These are phyloP conservation scores for Phylloporus sp. DNA, from an alignment of 768 basidiomycete species.

Conservation along the genomic window DNA sequence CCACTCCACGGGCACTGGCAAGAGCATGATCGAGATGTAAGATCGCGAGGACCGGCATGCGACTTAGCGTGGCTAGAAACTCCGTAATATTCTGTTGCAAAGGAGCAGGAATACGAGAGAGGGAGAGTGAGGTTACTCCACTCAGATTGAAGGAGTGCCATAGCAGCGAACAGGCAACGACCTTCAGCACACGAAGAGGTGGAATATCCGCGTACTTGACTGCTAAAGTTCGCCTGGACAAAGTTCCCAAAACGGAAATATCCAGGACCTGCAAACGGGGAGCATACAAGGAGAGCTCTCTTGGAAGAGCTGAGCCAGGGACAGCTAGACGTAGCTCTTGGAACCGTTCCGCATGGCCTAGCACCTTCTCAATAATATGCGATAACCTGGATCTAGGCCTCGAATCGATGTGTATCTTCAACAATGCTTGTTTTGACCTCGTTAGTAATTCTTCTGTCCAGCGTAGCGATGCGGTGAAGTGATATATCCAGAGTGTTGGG, in stretches of 20 bases:
- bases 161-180: no score
- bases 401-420: neutral
- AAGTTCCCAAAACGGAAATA: no score
- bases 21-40: slow-evolving; percentile 32
- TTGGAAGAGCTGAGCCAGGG: no score
- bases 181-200: no score
- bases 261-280: neutral
- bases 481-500: no score
- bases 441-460: no score
- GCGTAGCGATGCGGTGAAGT: no score
- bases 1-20: slow-evolving; percentile 1
- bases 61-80: slow-evolving; percentile 30
- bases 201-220: no score
- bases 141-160: no score
- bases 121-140: no score
- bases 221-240: no score
- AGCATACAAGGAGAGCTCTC: neutral
- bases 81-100: slow-evolving; percentile 25
- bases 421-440: slow-evolving; percentile 29
- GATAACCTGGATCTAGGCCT: neutral
- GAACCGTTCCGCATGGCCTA: neutral
- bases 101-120: no score
- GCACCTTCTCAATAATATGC: neutral
- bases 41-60: slow-evolving; percentile 34
- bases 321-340: neutral